phyloP scores from a whole-genome alignment of 1,284 basidiomycete genomes.

The Ganoderma multipileum region DNA sequence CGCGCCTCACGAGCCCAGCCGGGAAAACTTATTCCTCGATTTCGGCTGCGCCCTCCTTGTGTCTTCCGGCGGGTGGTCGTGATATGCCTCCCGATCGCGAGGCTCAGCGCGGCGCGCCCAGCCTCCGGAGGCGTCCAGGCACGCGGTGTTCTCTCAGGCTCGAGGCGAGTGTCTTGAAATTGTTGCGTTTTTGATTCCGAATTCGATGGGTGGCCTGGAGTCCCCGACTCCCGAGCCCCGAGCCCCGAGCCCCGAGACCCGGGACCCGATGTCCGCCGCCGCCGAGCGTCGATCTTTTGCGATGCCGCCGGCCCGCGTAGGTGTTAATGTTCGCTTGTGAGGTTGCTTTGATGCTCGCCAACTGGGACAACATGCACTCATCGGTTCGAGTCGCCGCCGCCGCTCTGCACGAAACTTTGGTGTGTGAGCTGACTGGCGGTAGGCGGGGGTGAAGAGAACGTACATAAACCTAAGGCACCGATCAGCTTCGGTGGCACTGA shows the following conservation, averaged over 20 bases:
- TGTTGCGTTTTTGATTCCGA: background rate
- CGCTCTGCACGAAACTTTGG: no score
- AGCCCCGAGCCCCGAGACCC: background rate
- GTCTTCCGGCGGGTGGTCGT: background rate
- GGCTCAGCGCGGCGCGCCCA: background rate
- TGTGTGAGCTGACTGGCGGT: no score
- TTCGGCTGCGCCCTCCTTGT: background rate
- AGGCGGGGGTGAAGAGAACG: background rate
- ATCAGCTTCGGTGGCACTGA: background rate
- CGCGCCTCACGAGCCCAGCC: background rate
- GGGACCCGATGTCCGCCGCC: background rate
- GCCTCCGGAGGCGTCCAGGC: background rate
- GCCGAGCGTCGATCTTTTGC: background rate
- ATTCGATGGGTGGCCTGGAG: background rate
- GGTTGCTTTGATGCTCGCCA: background rate
- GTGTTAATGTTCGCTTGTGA: background rate
- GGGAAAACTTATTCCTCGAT: background rate
- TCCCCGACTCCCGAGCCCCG: background rate
- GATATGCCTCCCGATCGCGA: background rate
- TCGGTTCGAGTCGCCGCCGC: background rate
- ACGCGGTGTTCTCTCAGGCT: background rate
- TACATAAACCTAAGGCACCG: background rate
- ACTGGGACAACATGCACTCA: no score
- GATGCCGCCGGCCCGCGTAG: background rate
- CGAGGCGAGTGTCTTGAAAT: background rate